Evolutionary conservation across 1,284 basidiomycete species (phyloP).

Genomic region (Irpex rosettiformis): DNA sequence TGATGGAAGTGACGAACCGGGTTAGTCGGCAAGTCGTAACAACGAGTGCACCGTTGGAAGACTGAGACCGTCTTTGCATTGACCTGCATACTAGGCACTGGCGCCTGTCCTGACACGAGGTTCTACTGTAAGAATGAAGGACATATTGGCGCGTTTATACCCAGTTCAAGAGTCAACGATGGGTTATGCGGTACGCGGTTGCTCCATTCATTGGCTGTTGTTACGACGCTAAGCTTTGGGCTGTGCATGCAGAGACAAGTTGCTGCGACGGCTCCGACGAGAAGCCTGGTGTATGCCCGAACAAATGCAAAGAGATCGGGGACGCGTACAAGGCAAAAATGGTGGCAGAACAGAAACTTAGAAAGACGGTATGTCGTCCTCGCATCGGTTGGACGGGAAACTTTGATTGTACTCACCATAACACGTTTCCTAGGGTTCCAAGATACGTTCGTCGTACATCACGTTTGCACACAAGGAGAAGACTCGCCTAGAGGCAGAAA

Average conservation of each 20-base stretch:
- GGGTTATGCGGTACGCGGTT: slow-evolving; percentile 91
- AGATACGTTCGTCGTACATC: slow-evolving; percentile 89
- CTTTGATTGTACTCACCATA: not conserved
- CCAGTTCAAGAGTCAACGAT: slow-evolving; percentile 87
- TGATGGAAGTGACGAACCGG: slow-evolving; percentile 94
- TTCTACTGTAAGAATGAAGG: slow-evolving; percentile 93
- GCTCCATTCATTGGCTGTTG: not conserved
- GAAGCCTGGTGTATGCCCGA: slow-evolving; percentile 70
- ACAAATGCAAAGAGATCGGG: slow-evolving; percentile 79
- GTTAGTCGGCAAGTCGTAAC: slow-evolving; percentile 32
- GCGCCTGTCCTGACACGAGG: slow-evolving; percentile 73
- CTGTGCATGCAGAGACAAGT: slow-evolving; percentile 62
- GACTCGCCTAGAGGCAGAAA: slow-evolving; percentile 67
- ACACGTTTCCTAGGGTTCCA: slow-evolving; percentile 62
- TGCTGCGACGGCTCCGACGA: slow-evolving; percentile 99
- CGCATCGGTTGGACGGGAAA: not conserved
- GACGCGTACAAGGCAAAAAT: slow-evolving; percentile 62
- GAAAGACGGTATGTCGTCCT: slow-evolving; percentile 65
- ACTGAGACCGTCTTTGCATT: no score
- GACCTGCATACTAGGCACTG: slow-evolving; percentile 84
- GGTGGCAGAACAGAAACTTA: slow-evolving; percentile 72
- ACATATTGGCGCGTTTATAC: slow-evolving; percentile 79
- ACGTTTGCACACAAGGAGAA: slow-evolving; percentile 85
- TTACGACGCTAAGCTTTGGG: not conserved
- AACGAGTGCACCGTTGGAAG: not conserved